phyloP scores from a whole-genome alignment of 1,284 basidiomycete species.

The Entoloma clypeatum region DNA sequence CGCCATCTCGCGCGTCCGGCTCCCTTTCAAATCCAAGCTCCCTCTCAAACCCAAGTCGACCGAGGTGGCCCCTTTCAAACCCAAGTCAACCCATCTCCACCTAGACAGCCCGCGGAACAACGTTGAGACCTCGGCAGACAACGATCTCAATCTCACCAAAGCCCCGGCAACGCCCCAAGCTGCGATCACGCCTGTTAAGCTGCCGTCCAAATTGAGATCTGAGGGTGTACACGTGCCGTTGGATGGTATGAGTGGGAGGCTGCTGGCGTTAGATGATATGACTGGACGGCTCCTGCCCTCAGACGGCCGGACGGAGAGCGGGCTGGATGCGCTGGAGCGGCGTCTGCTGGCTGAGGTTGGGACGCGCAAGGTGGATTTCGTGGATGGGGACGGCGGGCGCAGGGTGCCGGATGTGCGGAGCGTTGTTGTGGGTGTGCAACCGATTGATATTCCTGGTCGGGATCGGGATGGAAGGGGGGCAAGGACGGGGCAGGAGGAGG shows the following conservation, averaged over 20 bases:
- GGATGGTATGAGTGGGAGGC: too few relatives aligned
- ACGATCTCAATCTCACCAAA: too few relatives aligned
- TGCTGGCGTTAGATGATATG: too few relatives aligned
- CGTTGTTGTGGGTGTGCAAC: slow-evolving; percentile 30
- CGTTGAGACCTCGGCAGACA: too few relatives aligned
- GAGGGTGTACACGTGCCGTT: slow-evolving; percentile 9
- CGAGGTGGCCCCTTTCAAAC: too few relatives aligned
- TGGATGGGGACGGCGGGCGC: slow-evolving; percentile 23
- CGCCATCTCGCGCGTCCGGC: too few relatives aligned
- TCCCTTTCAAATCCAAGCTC: too few relatives aligned
- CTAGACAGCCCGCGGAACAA: too few relatives aligned
- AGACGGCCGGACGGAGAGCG: slow-evolving; percentile 33
- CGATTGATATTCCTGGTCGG: slow-evolving; percentile 17
- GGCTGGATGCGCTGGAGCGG: slow-evolving; percentile 62
- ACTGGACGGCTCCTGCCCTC: not conserved
- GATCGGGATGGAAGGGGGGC: slow-evolving; percentile 5
- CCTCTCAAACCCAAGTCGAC: too few relatives aligned
- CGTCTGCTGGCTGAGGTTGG: slow-evolving; percentile 62
- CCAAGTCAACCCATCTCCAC: too few relatives aligned
- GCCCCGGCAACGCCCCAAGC: slow-evolving; percentile 52
- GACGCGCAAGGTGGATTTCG: slow-evolving; percentile 46
- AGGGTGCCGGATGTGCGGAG: slow-evolving; percentile 51
- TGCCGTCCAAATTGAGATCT: slow-evolving; percentile 16
- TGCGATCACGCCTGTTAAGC: slow-evolving; percentile 35
- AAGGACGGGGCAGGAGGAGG: slow-evolving; percentile 27